These are phyloP conservation scores for Linnemannia hyalina DNA, from an alignment of 192 early-diverging fungal genomes.

Conservation along the genomic window DNA sequence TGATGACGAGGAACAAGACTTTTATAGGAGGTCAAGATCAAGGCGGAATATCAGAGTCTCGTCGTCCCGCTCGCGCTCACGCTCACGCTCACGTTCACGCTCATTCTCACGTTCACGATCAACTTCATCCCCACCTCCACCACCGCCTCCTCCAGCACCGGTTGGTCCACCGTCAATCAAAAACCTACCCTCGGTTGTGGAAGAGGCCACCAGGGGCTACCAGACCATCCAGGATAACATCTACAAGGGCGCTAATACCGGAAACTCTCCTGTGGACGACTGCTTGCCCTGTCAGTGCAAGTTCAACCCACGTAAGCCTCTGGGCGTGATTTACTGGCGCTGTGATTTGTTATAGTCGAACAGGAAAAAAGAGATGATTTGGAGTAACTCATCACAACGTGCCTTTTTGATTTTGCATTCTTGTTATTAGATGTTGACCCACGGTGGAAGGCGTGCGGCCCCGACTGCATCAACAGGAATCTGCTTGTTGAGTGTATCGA, in stretches of 20 bases:
- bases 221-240: slow-evolving; percentile 76
- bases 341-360: too few relatives aligned
- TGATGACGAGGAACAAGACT: slow-evolving; percentile 23
- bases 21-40: slow-evolving; percentile 7
- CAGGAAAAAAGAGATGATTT: neutral
- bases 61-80: neutral
- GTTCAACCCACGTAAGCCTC: slow-evolving; percentile 72
- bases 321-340: too few relatives aligned
- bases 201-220: slow-evolving; percentile 72
- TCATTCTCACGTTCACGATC: neutral
- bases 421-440: slow-evolving; percentile 55
- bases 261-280: slow-evolving; percentile 76
- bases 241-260: slow-evolving; percentile 78
- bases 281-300: slow-evolving; percentile 84
- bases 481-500: slow-evolving; percentile 93
- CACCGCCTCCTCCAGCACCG: slow-evolving; percentile 50
- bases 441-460: slow-evolving; percentile 84
- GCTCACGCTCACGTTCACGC: neutral
- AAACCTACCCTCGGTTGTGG: slow-evolving; percentile 54
- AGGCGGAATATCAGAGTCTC: slow-evolving; percentile 5
- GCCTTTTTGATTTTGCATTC: neutral
- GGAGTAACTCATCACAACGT: neutral
- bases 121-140: neutral
- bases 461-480: slow-evolving; percentile 94
- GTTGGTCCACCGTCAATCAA: slow-evolving; percentile 47